These are phyloP conservation scores for Phellopilus nigrolimitatus DNA, from an alignment of 1,284 basidiomycete species.

Conservation along the genomic window DNA sequence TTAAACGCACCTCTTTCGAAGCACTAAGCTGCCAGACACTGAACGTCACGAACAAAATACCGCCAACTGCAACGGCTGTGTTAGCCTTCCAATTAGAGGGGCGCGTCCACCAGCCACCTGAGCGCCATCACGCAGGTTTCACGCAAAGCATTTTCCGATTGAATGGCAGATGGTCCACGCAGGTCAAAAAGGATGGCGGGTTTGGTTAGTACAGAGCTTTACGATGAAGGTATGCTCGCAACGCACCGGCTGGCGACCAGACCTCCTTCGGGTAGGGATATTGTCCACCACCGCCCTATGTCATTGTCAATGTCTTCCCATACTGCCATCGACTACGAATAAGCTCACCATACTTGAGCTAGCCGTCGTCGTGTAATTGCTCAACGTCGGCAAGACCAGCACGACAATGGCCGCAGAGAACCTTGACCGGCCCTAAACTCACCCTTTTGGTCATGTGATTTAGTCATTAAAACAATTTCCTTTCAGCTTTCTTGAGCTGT, in stretches of 20 bases:
- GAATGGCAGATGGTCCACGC: too few species aligned
- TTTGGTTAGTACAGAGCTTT: too few species aligned
- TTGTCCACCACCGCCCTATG: conserved; percentile 29
- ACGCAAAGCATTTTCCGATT: neutral
- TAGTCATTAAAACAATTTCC: too few species aligned
- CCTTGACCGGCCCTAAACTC: neutral
- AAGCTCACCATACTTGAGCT: conserved; percentile 2
- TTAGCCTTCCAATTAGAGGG: conserved; percentile 69
- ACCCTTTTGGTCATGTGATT: too few species aligned
- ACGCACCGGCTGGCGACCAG: conserved; percentile 30
- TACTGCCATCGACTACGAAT: neutral
- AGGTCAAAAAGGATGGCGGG: too few species aligned
- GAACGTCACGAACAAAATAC: conserved; percentile 54
- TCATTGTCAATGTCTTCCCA: neutral
- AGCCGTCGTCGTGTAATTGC: conserved; percentile 2
- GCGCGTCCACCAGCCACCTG: conserved; percentile 73
- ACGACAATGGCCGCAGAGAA: neutral
- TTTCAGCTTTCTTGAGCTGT: too few species aligned
- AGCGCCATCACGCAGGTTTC: neutral
- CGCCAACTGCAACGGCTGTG: conserved; percentile 54
- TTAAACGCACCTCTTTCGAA: conserved; percentile 50
- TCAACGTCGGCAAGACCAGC: neutral
- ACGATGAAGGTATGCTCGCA: neutral
- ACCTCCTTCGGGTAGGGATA: conserved; percentile 31
- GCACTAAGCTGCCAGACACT: conserved; percentile 59